These are phyloP conservation scores for Cercospora sesami DNA, from an alignment of 2,329 filamentous ascomycete species.

Conservation along the genomic window DNA sequence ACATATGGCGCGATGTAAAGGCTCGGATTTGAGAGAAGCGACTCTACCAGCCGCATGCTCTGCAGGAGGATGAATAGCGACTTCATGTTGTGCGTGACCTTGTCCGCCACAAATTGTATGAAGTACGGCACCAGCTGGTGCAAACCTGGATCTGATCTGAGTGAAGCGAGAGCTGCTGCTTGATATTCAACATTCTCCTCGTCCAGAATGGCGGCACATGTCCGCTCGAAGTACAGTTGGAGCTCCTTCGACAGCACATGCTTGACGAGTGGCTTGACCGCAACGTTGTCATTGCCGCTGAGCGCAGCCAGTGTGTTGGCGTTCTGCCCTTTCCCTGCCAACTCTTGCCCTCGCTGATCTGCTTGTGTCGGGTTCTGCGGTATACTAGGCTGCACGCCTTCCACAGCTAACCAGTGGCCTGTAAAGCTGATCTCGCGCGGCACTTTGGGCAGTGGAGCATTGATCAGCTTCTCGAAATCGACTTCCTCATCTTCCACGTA, in stretches of 20 bases:
- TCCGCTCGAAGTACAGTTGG: conserved; percentile 94
- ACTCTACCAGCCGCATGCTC: conserved; percentile 87
- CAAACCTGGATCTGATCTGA: conserved; percentile 84
- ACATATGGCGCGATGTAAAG: conserved; percentile 74
- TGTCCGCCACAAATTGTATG: conserved; percentile 90
- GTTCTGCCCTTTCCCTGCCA: conserved; percentile 85
- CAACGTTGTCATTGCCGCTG: conserved; percentile 77
- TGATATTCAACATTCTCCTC: conserved; percentile 84
- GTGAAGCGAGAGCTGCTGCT: conserved; percentile 78
- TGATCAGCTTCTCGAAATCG: conserved; percentile 98
- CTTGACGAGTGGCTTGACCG: conserved; percentile 88
- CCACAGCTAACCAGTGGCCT: conserved; percentile 95
- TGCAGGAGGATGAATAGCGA: conserved; percentile 84
- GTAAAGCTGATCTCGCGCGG: conserved; percentile 91
- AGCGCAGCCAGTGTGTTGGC: conserved; percentile 83
- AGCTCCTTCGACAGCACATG: conserved; percentile 95
- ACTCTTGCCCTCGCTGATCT: conserved; percentile 78
- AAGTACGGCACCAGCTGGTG: conserved; percentile 97
- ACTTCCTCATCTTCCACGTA: conserved; percentile 99
- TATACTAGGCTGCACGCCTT: conserved; percentile 94
- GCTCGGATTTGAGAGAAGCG: conserved; percentile 78
- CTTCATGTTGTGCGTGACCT: conserved; percentile 90
- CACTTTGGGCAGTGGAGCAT: conserved; percentile 90
- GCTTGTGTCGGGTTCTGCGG: conserved; percentile 82
- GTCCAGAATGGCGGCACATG: conserved; percentile 83